Evolutionary conservation across 164 flowering plant species (phyloP).

Genomic region (Dillenia turbinata): DNA sequence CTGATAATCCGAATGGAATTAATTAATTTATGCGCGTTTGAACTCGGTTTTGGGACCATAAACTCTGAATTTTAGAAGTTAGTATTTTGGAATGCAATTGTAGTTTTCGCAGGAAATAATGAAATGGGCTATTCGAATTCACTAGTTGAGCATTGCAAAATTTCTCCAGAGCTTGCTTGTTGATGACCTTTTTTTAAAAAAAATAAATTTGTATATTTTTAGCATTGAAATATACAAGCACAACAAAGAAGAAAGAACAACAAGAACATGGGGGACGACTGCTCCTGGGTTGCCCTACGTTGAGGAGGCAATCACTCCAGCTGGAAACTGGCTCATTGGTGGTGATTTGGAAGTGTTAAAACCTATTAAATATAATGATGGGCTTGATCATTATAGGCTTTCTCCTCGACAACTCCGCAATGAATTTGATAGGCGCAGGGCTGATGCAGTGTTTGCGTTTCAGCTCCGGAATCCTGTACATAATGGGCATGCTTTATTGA

Average conservation of each 20-base stretch:
- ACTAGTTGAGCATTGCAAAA: too few relatives aligned
- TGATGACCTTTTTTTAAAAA: too few relatives aligned
- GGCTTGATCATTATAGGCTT: slow-evolving; percentile 93
- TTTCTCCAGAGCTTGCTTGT: too few relatives aligned
- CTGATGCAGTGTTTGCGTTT: slow-evolving; percentile 98
- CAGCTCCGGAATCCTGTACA: slow-evolving; percentile 96
- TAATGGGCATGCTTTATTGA: slow-evolving; percentile 90
- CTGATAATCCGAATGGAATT: too few relatives aligned
- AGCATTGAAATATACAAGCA: slow-evolving; percentile 93
- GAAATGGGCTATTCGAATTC: too few relatives aligned
- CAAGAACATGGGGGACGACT: slow-evolving; percentile 95
- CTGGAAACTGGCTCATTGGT: slow-evolving; percentile 95
- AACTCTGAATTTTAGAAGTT: too few relatives aligned
- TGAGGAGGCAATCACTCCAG: slow-evolving; percentile 74
- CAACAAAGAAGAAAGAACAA: slow-evolving; percentile 94
- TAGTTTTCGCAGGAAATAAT: too few relatives aligned
- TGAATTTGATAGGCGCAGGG: slow-evolving; percentile 83
- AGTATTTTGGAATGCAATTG: too few relatives aligned
- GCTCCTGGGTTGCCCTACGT: slow-evolving; percentile 95
- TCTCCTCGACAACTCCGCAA: slow-evolving; percentile 74
- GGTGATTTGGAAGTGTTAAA: slow-evolving; percentile 86
- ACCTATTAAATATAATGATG: slow-evolving; percentile 85
- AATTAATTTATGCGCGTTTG: too few relatives aligned
- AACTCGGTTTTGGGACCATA: too few relatives aligned
- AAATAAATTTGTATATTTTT: background rate